Conservation (phyloP, 371 early-diverging fungal species). For the Mucor ambiguus region DNA sequence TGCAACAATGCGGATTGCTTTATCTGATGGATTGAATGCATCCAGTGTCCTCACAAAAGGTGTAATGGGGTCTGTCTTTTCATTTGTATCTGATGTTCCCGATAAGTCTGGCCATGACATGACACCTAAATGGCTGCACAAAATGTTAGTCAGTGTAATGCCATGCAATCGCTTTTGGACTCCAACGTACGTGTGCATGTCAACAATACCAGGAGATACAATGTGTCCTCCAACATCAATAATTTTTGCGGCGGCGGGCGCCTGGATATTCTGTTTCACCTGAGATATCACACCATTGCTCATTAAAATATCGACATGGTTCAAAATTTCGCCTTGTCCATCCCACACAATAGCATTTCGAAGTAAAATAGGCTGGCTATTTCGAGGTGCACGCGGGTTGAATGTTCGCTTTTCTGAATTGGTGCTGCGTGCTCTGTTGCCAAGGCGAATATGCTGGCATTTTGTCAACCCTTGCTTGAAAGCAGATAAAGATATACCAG, state of each 20-base stretch:
- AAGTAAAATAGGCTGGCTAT: constrained; percentile 34
- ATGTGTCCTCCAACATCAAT: constrained; percentile 69
- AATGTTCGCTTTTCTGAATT: neutral
- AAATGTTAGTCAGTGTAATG: neutral
- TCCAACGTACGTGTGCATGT: constrained; percentile 68
- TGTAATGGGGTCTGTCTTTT: constrained; percentile 60
- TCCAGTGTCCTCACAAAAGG: constrained; percentile 63
- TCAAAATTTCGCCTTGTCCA: constrained; percentile 50
- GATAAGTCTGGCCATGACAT: constrained; percentile 62
- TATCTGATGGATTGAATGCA: constrained; percentile 64
- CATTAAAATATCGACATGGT: constrained; percentile 54
- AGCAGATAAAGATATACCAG: constrained; percentile 9
- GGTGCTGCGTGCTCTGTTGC: constrained; percentile 23
- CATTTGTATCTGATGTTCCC: constrained; percentile 67
- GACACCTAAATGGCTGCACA: constrained; percentile 58
- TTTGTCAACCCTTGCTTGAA: constrained; percentile 7
- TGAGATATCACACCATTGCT: constrained; percentile 51
- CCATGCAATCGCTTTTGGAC: neutral
- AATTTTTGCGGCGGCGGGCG: constrained; percentile 23
- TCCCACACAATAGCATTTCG: constrained; percentile 63
- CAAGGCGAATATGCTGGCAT: constrained; percentile 57
- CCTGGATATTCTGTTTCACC: constrained; percentile 38
- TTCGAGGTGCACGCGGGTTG: constrained; percentile 9
- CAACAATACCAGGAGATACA: constrained; percentile 77
- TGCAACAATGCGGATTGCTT: constrained; percentile 63